Base-by-base conservation (phyloP, 179 eudicot genomes). In the Vitellaria paradoxa region DNA sequence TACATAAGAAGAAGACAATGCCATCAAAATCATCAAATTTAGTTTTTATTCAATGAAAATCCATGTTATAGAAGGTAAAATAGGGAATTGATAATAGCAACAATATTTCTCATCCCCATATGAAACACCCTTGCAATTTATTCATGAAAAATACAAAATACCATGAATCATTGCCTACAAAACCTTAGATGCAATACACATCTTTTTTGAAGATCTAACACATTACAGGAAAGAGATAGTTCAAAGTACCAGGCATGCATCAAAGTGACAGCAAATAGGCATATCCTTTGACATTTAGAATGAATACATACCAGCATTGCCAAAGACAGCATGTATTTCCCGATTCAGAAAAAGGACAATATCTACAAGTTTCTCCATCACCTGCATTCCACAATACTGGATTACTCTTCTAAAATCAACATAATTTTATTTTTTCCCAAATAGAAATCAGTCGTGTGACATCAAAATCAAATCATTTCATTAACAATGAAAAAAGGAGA, bases 361-460 rank as follows among this genome's bases (percentile, higher is more conserved):
- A 74, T 95, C 99, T 70, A 88, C 97, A 78, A 95, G 97, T 82
- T 88, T 95, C 87, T 85, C 99, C 97, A 95, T 93, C 66, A 93
- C 92, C 98, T 94, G 88, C 45, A 59, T 68, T 61, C 46, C 79
- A 70, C 24, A 45, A 60, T 42, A 30, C 7, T 18, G 45, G 53
- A 50, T 66, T 56, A 46, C 73, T 67, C 20, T 47, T 5, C 37
- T 52, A 15, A 69, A 65, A 46, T 73, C 17, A 11, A 30, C 13
- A 30, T 30, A 30, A 30, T 30, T 8, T 42, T 13, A 30, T 37
- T 0, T 2, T 37, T 71, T 0, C n/a, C 61, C 49, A 37, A 56
- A n/a, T n/a, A 72, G 65, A 14, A 55, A 40, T 9, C 21, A 15
- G 9, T 50, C 47, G 21, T 70, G 15, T 37, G 62, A 23, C 21